Evolutionary conservation across 306 rosid species (phyloP), one percentile per base, ranked within the genome.

Genomic region (Vicia villosa): DNA sequence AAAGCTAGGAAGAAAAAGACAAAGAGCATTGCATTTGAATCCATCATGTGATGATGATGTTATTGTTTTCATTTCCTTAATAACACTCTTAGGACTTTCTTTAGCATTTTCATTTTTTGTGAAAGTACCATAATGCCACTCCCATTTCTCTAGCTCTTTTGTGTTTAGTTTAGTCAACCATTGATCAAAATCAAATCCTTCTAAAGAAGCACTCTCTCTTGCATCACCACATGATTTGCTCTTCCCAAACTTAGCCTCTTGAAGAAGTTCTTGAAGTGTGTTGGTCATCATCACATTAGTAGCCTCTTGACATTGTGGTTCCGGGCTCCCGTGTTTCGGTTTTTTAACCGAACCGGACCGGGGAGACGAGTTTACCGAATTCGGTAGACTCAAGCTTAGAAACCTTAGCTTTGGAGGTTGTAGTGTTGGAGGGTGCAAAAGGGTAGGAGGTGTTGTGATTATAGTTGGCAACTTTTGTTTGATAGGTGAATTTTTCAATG

Each of bases 371-470:
- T 71, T 61, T 6, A 68, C 92, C 0, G 96, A 93, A 77, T 83
- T 94, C 0, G 96, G 96, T n/a, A 85, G 89, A 67, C 96, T 91
- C 43, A 16, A 20, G 86, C 89, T 91, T 42, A 94, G 59, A 80
- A 94, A 94, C 50, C 80, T 85, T 65, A 58, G 59, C 41, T 79
- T 86, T 64, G 91, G 80, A 54, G 95, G 92, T 5, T 77, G 83
- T 7, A 90, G 57, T 9, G 87, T 72, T 15, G 91, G 97, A 21
- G 69, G 83, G n/a, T 83, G 79, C 63, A 80, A 58, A 47, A 22
- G 75, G 12, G 65, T 68, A 21, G 57, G 62, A 26, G 47, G 13
- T 17, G 83, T 58, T 15, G 77, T 59, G 75, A 74, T 52, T 63
- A n/a, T 60, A 52, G 79, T 80, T 43, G 75, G 74, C 28, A 55